phyloP scores from a whole-genome alignment of 2,329 filamentous ascomycete species.

The Biscogniauxia sp. region DNA sequence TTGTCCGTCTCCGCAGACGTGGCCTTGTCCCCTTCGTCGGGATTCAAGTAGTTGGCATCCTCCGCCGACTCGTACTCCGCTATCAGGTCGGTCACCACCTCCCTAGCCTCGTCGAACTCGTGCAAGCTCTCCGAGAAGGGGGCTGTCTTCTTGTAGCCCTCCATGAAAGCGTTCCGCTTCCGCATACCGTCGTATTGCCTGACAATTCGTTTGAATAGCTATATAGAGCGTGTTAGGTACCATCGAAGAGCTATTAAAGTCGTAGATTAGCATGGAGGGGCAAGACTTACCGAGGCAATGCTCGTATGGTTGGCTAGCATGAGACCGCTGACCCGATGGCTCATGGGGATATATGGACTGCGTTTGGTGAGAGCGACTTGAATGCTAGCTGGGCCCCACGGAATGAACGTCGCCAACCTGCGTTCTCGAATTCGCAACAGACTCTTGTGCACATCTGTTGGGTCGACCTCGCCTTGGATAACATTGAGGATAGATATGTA shows the following conservation, averaged over 20 bases:
- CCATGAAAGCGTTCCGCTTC: slow-evolving; percentile 95
- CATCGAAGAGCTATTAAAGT: too few relatives aligned
- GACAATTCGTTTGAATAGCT: slow-evolving; percentile 91
- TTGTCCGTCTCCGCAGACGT: slow-evolving; percentile 54
- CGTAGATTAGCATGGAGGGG: neutral
- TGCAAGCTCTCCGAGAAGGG: slow-evolving; percentile 88
- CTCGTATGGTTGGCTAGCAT: slow-evolving; percentile 99
- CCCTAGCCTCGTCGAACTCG: slow-evolving; percentile 92
- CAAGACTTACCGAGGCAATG: slow-evolving; percentile 71
- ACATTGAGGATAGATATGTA: slow-evolving; percentile 99
- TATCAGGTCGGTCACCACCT: slow-evolving; percentile 88
- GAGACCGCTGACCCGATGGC: slow-evolving; percentile 88
- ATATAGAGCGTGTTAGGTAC: slow-evolving; percentile 4
- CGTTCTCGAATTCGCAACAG: slow-evolving; percentile 93
- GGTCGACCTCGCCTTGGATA: slow-evolving; percentile 97
- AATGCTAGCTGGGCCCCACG: slow-evolving; percentile 96
- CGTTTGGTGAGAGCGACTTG: slow-evolving; percentile 96
- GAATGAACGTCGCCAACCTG: slow-evolving; percentile 91
- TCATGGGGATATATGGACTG: slow-evolving; percentile 92
- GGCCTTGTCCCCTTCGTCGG: slow-evolving; percentile 56
- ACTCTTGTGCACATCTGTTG: slow-evolving; percentile 98
- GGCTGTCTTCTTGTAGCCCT: slow-evolving; percentile 92
- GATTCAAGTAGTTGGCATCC: slow-evolving; percentile 82
- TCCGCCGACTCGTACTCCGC: slow-evolving; percentile 96
- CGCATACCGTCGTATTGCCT: slow-evolving; percentile 90